Percentiles rank a stretch among this genome's conserved stretches.
Evolutionary conservation across 2,329 filamentous ascomycete species (phyloP).

Genomic region (Fusarium robinianum): DNA sequence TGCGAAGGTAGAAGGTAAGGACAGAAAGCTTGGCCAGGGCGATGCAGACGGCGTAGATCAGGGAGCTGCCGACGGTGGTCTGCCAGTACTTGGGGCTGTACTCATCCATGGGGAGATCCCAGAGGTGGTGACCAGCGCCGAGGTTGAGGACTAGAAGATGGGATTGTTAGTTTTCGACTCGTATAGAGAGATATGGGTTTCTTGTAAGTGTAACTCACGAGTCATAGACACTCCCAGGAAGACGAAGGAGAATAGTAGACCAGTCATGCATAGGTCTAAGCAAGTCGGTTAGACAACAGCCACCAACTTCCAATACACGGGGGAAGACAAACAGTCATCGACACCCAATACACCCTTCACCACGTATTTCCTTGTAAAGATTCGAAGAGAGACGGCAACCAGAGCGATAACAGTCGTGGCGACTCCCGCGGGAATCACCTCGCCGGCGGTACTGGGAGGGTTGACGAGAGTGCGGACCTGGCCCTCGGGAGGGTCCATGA

Average conservation of each 20-base stretch:
- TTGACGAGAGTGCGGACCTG: slow-evolving; percentile 28
- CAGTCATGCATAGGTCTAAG: slow-evolving; percentile 34
- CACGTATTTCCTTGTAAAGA: slow-evolving; percentile 38
- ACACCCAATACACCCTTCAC: slow-evolving; percentile 33
- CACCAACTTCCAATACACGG: neutral
- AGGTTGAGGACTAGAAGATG: slow-evolving; percentile 27
- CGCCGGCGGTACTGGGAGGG: slow-evolving; percentile 29
- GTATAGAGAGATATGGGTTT: accelerated
- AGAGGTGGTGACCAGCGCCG: slow-evolving; percentile 38
- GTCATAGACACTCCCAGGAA: slow-evolving; percentile 31
- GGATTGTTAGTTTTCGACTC: slow-evolving; percentile 11
- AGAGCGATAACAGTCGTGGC: slow-evolving; percentile 31
- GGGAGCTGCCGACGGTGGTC: slow-evolving; percentile 43
- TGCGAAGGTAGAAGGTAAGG: slow-evolving; percentile 51
- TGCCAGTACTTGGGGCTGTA: slow-evolving; percentile 36
- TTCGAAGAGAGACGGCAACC: slow-evolving; percentile 30
- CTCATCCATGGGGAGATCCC: slow-evolving; percentile 30
- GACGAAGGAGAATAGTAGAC: slow-evolving; percentile 31
- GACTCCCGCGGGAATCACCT: slow-evolving; percentile 31
- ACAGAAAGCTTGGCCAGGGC: slow-evolving; percentile 50
- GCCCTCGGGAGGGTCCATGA: slow-evolving; percentile 35
- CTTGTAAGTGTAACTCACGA: slow-evolving; percentile 16
- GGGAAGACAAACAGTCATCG: slow-evolving; percentile 36
- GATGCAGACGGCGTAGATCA: slow-evolving; percentile 48
- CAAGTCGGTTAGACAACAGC: slow-evolving; percentile 4